These are phyloP conservation scores for Aspergillus nidulans DNA, from an alignment of 495 filamentous ascomycete genomes.

Conservation along the genomic window DNA sequence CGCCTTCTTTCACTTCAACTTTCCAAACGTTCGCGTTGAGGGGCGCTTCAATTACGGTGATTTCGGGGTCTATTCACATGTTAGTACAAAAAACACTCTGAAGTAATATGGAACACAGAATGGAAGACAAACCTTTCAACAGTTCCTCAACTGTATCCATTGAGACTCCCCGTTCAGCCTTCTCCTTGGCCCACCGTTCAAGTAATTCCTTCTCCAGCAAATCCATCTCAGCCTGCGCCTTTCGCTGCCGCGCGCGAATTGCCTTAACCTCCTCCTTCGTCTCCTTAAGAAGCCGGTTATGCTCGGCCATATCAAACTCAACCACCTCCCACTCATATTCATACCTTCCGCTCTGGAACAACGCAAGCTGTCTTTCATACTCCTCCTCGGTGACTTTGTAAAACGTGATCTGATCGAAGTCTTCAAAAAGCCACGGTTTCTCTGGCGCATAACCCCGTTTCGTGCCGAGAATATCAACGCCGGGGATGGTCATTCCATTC, in stretches of 20 bases:
- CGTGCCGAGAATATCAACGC: constrained; percentile 50
- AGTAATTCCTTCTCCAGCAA: constrained; percentile 39
- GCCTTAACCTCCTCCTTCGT: constrained; percentile 39
- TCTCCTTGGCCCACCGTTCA: constrained; percentile 44
- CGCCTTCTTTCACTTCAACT: constrained; percentile 41
- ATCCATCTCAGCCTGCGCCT: constrained; percentile 45
- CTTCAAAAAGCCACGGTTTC: constrained; percentile 52
- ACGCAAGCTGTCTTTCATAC: constrained; percentile 33
- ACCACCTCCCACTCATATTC: constrained; percentile 44
- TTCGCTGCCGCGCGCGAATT: constrained; percentile 36
- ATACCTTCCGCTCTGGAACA: constrained; percentile 45
- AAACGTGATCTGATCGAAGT: constrained; percentile 55
- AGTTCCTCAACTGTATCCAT: constrained; percentile 38
- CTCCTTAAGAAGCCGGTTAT: constrained; percentile 40
- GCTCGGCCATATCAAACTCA: constrained; percentile 50
- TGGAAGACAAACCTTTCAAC: constrained; percentile 28
- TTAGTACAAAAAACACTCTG: background rate
- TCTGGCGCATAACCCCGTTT: constrained; percentile 40
- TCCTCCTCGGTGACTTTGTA: constrained; percentile 49
- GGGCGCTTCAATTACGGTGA: constrained; percentile 39
- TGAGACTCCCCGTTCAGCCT: constrained; percentile 38
- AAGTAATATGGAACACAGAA: background rate
- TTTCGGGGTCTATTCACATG: constrained; percentile 31
- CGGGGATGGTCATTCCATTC: constrained; percentile 50
- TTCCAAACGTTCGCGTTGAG: constrained; percentile 59